Evolutionary conservation across 306 rosid genomes (phyloP), one percentile per base, ranked within the genome.

Genomic region (Coriaria nepalensis): DNA sequence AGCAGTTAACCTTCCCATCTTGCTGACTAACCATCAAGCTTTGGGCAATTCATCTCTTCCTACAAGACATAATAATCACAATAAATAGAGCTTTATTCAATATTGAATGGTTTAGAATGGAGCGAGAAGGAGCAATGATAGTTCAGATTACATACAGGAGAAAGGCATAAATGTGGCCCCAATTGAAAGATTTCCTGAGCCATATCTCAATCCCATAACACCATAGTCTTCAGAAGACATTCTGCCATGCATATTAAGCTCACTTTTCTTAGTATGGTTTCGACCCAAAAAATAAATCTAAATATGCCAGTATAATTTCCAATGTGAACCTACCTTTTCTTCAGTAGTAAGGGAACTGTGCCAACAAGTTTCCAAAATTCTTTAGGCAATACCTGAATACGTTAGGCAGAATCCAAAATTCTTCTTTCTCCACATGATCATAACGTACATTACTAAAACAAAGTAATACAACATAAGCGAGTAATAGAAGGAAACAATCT

Each of bases 191-290:
- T 77, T 85, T 63, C 64, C 69, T 0, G 98, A 72, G 66, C 95
- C 94, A 51, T 84, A 90, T 90, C 95, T 77, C 75, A 90, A 68
- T 53, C 98, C 95, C 76, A 85, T 60, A 55, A 71, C 61, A 47
- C 95, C 85, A 56, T 62, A 69, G 64, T 90, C 98, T 62, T 79
- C 67, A 47, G 81, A 65, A 46, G 76, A 64, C 68, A 71, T 68
- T 63, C 98, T 90, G 71, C 53, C 29, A 20, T 20, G 29, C 29
- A 20, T 20, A 20, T 20, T 20, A 20, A 20, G 29, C 29, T 20
- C 1, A 1, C 29, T 20, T 20, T 20, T 1, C 29, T 20, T 20
- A 20, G 29, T 20, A 59, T 10, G 38, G 14, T 52, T 65, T 46
- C 52, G 8, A 51, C 64, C 52, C 45, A 45, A 55, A 63, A 57